phyloP scores from a whole-genome alignment of 2,329 filamentous ascomycete species.

The Penicillium hesseltinei region DNA sequence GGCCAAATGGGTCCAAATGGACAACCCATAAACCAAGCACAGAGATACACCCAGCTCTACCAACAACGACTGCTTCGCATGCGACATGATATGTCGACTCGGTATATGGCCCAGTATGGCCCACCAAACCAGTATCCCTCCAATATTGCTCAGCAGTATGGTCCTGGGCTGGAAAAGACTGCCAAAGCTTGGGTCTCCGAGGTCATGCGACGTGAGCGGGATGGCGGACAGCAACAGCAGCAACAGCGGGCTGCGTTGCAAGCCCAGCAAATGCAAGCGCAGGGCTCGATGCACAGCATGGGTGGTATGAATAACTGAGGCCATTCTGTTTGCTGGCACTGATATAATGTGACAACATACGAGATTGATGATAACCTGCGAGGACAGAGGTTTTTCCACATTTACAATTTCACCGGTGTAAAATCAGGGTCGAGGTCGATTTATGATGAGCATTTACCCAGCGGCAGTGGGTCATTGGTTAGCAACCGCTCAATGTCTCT shows the following conservation, averaged over 20 bases:
- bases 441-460: not conserved
- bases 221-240: conserved; percentile 33
- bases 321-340: conserved; percentile 3
- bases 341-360: not conserved
- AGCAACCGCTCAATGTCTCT: not conserved
- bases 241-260: conserved; percentile 34
- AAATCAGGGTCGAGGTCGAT: not conserved
- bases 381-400: not conserved
- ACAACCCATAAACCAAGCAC: conserved; percentile 29
- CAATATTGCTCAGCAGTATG: conserved; percentile 39
- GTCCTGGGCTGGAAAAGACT: conserved; percentile 36
- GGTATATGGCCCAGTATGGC: conserved; percentile 40
- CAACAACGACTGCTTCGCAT: conserved; percentile 36
- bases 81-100: conserved; percentile 38
- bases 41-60: conserved; percentile 39
- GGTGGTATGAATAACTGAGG: conserved; percentile 38
- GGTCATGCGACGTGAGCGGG: conserved; percentile 39
- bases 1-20: conserved; percentile 35
- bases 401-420: conserved; percentile 2
- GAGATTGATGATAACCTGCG: not conserved
- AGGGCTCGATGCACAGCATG: conserved; percentile 42
- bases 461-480: not conserved
- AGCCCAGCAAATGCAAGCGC: conserved; percentile 41
- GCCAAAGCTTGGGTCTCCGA: conserved; percentile 40
- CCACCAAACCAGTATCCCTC: conserved; percentile 40